These are phyloP conservation scores for Abortiporus biennis DNA, from an alignment of 1,284 basidiomycete genomes.

Conservation along the genomic window DNA sequence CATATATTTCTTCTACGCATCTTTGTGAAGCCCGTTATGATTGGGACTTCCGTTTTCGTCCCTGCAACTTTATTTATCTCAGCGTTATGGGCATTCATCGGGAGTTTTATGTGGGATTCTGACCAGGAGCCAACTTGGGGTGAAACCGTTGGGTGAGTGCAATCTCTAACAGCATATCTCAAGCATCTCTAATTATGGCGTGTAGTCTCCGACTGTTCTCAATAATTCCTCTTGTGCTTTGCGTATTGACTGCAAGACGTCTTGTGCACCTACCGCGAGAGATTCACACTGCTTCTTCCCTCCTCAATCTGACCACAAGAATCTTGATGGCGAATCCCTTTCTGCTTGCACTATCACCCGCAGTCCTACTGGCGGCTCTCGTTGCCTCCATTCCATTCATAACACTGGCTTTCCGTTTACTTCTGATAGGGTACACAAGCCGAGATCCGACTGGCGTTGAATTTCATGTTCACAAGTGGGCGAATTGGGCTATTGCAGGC, in stretches of 20 bases:
- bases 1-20: slow-evolving; percentile 75
- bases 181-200: not conserved
- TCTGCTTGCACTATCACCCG: slow-evolving; percentile 74
- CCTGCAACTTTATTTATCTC: slow-evolving; percentile 79
- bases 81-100: slow-evolving; percentile 83
- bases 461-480: slow-evolving; percentile 77
- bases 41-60: slow-evolving; percentile 74
- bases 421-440: slow-evolving; percentile 65
- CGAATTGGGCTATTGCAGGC: slow-evolving; percentile 74
- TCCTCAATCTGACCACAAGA: slow-evolving; percentile 76
- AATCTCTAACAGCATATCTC: not conserved
- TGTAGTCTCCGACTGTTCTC: slow-evolving; percentile 71
- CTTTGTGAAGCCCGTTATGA: slow-evolving; percentile 78
- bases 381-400: slow-evolving; percentile 81
- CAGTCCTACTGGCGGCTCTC: slow-evolving; percentile 69
- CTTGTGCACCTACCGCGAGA: slow-evolving; percentile 62
- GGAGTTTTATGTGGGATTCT: slow-evolving; percentile 83
- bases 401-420: slow-evolving; percentile 76
- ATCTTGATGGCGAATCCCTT: slow-evolving; percentile 78
- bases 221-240: slow-evolving; percentile 65
- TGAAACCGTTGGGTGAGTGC: slow-evolving; percentile 71
- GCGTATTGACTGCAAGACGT: slow-evolving; percentile 65
- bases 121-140: slow-evolving; percentile 69
- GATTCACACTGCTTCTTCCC: slow-evolving; percentile 66
- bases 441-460: slow-evolving; percentile 33